These are phyloP conservation scores for Lentinula aciculospora DNA, from an alignment of 768 basidiomycete genomes.

Conservation along the genomic window DNA sequence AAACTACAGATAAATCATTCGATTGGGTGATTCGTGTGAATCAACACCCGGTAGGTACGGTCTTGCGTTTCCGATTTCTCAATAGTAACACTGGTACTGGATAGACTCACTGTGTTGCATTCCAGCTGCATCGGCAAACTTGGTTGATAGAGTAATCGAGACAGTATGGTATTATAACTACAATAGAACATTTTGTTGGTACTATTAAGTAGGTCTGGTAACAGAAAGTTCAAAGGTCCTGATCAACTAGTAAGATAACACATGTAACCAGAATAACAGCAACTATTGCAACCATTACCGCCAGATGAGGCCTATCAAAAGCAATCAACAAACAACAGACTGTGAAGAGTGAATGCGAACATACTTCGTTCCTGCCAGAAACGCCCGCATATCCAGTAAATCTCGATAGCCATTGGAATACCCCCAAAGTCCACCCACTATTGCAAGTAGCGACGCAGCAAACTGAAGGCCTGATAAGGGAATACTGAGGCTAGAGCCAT, in stretches of 20 bases:
- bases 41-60: background rate
- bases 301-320: slow-evolving; percentile 39
- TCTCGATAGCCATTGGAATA: slow-evolving; percentile 56
- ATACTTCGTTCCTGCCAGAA: slow-evolving; percentile 54
- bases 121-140: too few species aligned
- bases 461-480: slow-evolving; percentile 52
- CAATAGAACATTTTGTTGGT: too few species aligned
- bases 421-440: slow-evolving; percentile 60
- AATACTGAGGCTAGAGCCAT: slow-evolving; percentile 23
- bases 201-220: too few species aligned
- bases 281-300: slow-evolving; percentile 45
- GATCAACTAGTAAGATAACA: slow-evolving; percentile 40
- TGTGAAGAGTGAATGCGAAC: slow-evolving; percentile 12
- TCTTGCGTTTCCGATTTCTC: background rate
- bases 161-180: too few species aligned
- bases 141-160: too few species aligned
- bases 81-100: too few species aligned
- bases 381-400: slow-evolving; percentile 52
- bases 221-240: slow-evolving; percentile 7
- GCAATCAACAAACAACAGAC: background rate
- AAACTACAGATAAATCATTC: background rate
- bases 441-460: slow-evolving; percentile 44
- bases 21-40: background rate
- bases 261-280: slow-evolving; percentile 45
- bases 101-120: background rate